Conservation (phyloP, 768 basidiomycete genomes). For the Pholiota molesta region DNA sequence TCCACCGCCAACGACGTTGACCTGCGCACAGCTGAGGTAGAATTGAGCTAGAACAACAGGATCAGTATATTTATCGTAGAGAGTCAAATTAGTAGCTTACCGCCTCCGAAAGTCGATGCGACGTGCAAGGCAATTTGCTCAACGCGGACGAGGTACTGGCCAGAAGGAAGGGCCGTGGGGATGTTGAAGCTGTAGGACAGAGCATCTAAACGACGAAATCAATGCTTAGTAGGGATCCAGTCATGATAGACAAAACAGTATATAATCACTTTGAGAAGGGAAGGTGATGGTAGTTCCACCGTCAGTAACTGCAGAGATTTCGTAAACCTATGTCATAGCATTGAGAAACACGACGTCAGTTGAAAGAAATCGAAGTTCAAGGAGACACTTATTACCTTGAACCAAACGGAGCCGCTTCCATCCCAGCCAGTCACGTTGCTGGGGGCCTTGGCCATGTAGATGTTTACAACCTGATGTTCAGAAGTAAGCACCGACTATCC, state of each 20-base stretch:
- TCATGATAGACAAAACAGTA: background rate
- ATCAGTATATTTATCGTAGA: background rate
- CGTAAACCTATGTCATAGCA: constrained; percentile 14
- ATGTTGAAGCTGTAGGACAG: constrained; percentile 40
- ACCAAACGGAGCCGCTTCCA: constrained; percentile 52
- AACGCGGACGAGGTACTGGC: constrained; percentile 44
- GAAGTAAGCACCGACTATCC: background rate
- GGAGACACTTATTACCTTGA: constrained; percentile 32
- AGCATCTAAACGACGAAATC: background rate
- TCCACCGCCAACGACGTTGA: constrained; percentile 44
- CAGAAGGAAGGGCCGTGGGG: constrained; percentile 40
- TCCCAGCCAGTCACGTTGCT: constrained; percentile 35
- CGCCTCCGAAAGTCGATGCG: constrained; percentile 42
- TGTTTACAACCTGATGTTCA: constrained; percentile 18
- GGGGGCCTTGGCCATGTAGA: constrained; percentile 28
- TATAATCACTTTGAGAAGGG: constrained; percentile 39
- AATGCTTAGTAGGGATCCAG: background rate
- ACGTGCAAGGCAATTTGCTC: constrained; percentile 47
- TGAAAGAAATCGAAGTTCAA: no score
- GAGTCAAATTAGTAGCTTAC: constrained; percentile 24
- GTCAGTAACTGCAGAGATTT: constrained; percentile 48
- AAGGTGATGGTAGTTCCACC: constrained; percentile 48
- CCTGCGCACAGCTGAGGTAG: constrained; percentile 41
- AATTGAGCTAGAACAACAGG: constrained; percentile 29
- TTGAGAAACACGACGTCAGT: background rate